Base-by-base conservation (phyloP, 495 filamentous ascomycete genomes). In the Lophiotrema nucula region DNA sequence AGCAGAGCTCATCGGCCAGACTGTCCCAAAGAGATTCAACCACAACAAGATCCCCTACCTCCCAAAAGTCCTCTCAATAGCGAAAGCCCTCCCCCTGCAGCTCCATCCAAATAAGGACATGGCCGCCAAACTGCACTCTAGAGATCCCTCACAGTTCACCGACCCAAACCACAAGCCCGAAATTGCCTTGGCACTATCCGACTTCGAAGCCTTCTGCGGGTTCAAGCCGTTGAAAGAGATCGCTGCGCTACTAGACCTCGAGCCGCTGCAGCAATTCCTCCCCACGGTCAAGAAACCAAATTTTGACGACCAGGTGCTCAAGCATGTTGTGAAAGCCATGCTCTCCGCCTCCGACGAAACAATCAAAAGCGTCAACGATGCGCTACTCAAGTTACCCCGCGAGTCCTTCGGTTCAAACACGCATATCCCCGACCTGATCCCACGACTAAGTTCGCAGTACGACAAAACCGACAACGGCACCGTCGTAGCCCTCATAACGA, bases 141-240 rank as follows among this genome's bases (percentile, higher is more conserved):
- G 82, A 62, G 80, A 90, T 59, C 84, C 86, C 0, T 67, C 82
- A 10, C 77, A 80, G 47, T 91, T 86, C 67, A 79, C 80, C 6
- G 88, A 93, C 58, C 72, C 77, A 16, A 92, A 90, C 68, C 86
- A 91, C 71, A 92, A 92, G 69, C 88, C 88, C 1, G 88, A 93
- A 66, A 92, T 92, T 27, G 88, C 88, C 3, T 74, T 93, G 13
- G 86, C 88, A 0, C 71, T 92, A 0, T 79, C 81, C n/a, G 79
- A 83, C 16, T 92, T 92, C 65, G 87, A 92, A 68, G 82, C 88
- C 0, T 92, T 92, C 64, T 83, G 81, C 15, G 88, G 87, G 43
- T 92, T 81, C 73, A 90, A 89, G 58, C 83, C 87, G 0, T 70
- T 87, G 3, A 56, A 61, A 2, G 75, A 85, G 18, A 85, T 93